Percentiles rank a stretch among this genome's conserved stretches.
phyloP scores from a whole-genome alignment of 495 filamentous ascomycete genomes.

The Penicillium angulare region DNA sequence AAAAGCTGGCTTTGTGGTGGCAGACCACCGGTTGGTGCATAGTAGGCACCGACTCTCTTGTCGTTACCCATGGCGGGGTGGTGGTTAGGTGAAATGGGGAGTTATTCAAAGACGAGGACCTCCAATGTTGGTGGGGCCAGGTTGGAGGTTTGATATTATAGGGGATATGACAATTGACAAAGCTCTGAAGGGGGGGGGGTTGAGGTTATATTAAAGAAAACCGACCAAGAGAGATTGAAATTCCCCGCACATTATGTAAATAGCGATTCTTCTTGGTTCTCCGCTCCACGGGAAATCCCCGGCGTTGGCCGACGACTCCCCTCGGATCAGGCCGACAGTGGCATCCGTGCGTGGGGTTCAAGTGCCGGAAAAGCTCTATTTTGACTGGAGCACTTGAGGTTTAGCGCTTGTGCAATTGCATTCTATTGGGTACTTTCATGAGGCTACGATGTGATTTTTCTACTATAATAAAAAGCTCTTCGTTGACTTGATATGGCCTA shows the following conservation, averaged over 20 bases:
- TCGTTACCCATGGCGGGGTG: slow-evolving; percentile 20
- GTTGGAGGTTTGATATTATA: too few relatives aligned
- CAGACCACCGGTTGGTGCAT: slow-evolving; percentile 25
- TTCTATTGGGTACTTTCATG: too few relatives aligned
- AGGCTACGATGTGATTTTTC: too few relatives aligned
- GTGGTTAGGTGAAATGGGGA: background rate
- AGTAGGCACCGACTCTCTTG: slow-evolving; percentile 25
- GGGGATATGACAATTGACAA: background rate
- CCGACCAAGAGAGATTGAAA: background rate
- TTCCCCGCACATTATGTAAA: slow-evolving; percentile 13
- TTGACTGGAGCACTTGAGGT: too few relatives aligned
- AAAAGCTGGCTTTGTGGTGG: slow-evolving; percentile 24
- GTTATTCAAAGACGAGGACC: too few relatives aligned
- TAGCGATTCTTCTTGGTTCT: slow-evolving; percentile 7
- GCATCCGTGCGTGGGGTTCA: slow-evolving; percentile 6
- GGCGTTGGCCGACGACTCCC: slow-evolving; percentile 18
- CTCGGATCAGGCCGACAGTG: slow-evolving; percentile 14
- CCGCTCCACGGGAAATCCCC: slow-evolving; percentile 10
- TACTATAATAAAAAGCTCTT: too few relatives aligned
- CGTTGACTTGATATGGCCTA: too few relatives aligned
- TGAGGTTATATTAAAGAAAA: background rate
- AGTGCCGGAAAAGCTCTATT: background rate
- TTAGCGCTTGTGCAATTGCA: too few relatives aligned
- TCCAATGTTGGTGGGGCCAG: too few relatives aligned
- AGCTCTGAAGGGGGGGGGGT: background rate